Base-by-base conservation (phyloP, 2,329 filamentous ascomycete genomes). In the Trichothecium sympodiale region DNA sequence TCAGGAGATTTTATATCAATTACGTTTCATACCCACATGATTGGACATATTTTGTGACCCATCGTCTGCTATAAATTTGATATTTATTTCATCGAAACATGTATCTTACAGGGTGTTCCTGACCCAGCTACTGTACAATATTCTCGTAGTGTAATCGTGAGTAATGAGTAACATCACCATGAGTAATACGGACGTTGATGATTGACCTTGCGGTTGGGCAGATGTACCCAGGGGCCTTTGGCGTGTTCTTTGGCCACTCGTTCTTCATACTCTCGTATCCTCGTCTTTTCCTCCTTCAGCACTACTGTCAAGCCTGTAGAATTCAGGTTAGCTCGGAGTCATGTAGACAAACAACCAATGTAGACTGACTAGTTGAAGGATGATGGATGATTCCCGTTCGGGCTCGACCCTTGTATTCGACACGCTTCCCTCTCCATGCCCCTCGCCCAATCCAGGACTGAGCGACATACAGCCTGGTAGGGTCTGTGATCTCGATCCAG, bases 401-500 rank as follows among this genome's bases (percentile, higher is more conserved):
- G 25, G 86, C 86, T 52, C 84, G 72, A 3, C 86, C 87, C 43
- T 89, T 78, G 57, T 79, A 81, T 46, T 88, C 81, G 5, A 74
- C 63, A 31, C 67, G 64, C 40, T 60, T 62, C 17, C 56, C 60
- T 39, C 72, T 71, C 56, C 68, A 80, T 2, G 70, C 67, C 0
- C 85, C 84, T 44, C 82, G 79, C 37, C 83, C 85, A 31, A 94
- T 86, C 89, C 89, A 98, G 4, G 88, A 86, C 61, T 96, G 77
- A 37, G 87, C 82, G 46, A 98, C 73, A 57, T 95, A 98, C 44
- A 96, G 81, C 40, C 74, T 73, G n/a, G 82, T 83, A 2, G 80
- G 78, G 50, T 95, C 83, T 20, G 60, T 60, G 17, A 94, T 70
- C 28, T 73, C 69, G 45, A 87, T 66, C 57, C 75, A 77, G 54